These are phyloP conservation scores for Wickerhamomyces rabaulensis DNA, from an alignment of 805 yeast genomes.

Conservation along the genomic window DNA sequence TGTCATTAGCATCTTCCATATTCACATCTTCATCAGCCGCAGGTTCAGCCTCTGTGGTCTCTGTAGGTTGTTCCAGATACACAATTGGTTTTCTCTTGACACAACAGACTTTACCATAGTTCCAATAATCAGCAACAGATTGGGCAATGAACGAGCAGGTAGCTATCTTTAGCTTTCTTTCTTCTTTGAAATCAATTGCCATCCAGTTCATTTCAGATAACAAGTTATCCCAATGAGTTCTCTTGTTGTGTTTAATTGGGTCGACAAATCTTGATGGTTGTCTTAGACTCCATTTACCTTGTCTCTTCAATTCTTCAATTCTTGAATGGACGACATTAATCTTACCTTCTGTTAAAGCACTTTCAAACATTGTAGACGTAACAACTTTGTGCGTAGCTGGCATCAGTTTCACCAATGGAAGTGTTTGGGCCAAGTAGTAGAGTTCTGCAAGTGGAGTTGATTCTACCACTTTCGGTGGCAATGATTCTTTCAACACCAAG, in stretches of 20 bases:
- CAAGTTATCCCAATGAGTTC: slow-evolving; percentile 65
- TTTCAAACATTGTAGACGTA: slow-evolving; percentile 79
- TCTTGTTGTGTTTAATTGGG: slow-evolving; percentile 40
- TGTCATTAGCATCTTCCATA: not conserved
- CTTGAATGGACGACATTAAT: slow-evolving; percentile 85
- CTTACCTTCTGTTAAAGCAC: slow-evolving; percentile 84
- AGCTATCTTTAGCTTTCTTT: slow-evolving; percentile 61
- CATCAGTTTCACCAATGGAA: slow-evolving; percentile 75
- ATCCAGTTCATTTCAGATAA: slow-evolving; percentile 82
- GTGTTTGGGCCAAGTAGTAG: slow-evolving; percentile 80
- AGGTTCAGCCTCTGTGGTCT: slow-evolving; percentile 5
- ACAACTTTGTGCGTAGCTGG: slow-evolving; percentile 84
- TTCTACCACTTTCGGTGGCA: slow-evolving; percentile 51
- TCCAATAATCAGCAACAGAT: slow-evolving; percentile 76
- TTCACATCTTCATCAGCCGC: slow-evolving; percentile 7
- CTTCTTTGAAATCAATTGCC: slow-evolving; percentile 71
- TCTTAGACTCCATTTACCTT: slow-evolving; percentile 84
- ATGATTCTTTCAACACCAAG: slow-evolving; percentile 42
- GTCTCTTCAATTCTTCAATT: slow-evolving; percentile 85
- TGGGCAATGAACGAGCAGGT: slow-evolving; percentile 66
- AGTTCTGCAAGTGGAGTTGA: slow-evolving; percentile 76
- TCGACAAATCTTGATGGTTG: slow-evolving; percentile 73
- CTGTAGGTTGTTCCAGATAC: slow-evolving; percentile 19
- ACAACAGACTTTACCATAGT: slow-evolving; percentile 64
- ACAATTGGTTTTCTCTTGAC: slow-evolving; percentile 45